These are phyloP conservation scores for Sporisorium iseilematis-ciliati DNA, from an alignment of 1,284 basidiomycete genomes.

Conservation along the genomic window DNA sequence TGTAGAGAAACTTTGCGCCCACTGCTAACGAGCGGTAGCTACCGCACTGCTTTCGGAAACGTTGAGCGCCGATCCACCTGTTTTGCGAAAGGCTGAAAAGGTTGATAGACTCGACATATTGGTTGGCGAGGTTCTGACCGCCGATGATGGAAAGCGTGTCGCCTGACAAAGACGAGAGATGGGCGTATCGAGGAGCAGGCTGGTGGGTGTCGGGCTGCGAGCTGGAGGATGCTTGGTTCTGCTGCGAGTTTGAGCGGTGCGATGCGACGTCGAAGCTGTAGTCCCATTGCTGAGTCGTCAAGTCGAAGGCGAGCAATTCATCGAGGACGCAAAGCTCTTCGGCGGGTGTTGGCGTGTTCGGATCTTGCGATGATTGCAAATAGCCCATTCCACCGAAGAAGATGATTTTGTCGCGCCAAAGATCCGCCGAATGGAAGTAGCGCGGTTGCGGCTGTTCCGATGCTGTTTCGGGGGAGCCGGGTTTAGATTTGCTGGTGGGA, in stretches of 20 bases:
- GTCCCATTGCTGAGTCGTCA: constrained; percentile 59
- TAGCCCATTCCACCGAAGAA: constrained; percentile 67
- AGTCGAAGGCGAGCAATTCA: constrained; percentile 61
- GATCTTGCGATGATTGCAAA: constrained; percentile 19
- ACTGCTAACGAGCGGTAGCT: constrained; percentile 62
- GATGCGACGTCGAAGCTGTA: constrained; percentile 35
- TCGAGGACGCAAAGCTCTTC: constrained; percentile 61
- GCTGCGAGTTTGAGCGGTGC: constrained; percentile 4
- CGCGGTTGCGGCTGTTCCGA: constrained; percentile 51
- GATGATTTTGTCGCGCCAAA: constrained; percentile 63
- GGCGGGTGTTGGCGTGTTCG: constrained; percentile 3
- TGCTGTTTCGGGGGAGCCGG: constrained; percentile 8
- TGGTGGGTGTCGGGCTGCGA: constrained; percentile 15
- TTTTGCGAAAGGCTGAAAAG: constrained; percentile 55
- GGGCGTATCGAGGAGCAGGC: constrained; percentile 61
- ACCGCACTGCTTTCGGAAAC: constrained; percentile 60
- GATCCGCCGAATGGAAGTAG: constrained; percentile 65
- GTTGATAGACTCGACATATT: constrained; percentile 70
- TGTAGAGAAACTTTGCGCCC: constrained; percentile 32
- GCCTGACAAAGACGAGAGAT: constrained; percentile 58
- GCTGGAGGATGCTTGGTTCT: constrained; percentile 14
- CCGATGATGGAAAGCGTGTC: constrained; percentile 85
- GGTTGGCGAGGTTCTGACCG: constrained; percentile 80
- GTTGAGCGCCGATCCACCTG: constrained; percentile 51
- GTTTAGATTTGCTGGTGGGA: constrained; percentile 14